Evolutionary conservation across 2,329 filamentous ascomycete genomes (phyloP), one percentile per base, ranked within the genome.

Genomic region (Paraphoma sp.): DNA sequence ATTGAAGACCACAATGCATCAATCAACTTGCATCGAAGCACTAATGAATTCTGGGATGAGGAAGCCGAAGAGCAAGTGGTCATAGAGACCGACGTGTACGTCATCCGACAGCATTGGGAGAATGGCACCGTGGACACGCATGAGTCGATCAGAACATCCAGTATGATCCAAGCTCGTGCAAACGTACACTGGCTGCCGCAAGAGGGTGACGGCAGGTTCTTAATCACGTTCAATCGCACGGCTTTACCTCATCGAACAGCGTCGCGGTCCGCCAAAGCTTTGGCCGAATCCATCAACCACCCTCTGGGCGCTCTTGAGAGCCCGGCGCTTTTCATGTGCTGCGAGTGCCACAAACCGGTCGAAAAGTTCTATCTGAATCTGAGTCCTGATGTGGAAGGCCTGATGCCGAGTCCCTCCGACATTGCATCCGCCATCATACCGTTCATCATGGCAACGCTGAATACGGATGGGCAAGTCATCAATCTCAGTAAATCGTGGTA

Each of bases 41-140:
- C 53, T 16, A 48, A 56, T 23, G 53, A 56, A 11, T 56, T 56
- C 38, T 56, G 53, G 53, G 40, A 56, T 17, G n/a, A 46, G n/a
- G 53, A 56, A 38, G 40, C 23, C 12, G 40, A 40, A 18, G 23
- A 41, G 12, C 45, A 50, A 29, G 18, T 6, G 9, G 23, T 51
- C 17, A 23, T 51, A 17, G 48, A 51, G 40, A 48, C 29, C 18
- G 40, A 53, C 44, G 23, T 58, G 12, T 51, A 51, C 30, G 51
- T 54, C 36, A 17, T 41, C 16, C 50, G 46, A 11, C 17, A 43
- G 38, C 10, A 28, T 36, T 50, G 30, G n/a, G 41, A 43, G 29
- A 8, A 17, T 30, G 29, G 40, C 38, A 18, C 9, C 16, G 3
- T 17, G 33, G 28, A 36, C n/a, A 36, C 33, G 44, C 14, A n/a